These are phyloP conservation scores for Toxoplasma gondii DNA, from an alignment of 169 alveolate species.

Conservation along the genomic window DNA sequence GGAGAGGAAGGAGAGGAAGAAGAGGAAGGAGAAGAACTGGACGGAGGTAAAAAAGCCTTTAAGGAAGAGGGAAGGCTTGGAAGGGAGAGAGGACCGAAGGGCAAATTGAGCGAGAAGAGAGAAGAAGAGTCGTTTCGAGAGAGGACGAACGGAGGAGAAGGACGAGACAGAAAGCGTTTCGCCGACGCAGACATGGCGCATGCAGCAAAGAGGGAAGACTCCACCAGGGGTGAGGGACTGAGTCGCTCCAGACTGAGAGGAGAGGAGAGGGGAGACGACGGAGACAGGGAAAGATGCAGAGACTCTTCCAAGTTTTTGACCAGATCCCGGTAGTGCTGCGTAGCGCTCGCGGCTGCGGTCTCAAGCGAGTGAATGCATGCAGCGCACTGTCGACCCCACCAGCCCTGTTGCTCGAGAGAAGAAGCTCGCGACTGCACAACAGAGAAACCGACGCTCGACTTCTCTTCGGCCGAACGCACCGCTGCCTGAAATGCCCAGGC, in stretches of 20 bases:
- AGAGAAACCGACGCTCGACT: conserved; percentile 37
- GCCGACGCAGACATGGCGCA: conserved; percentile 25
- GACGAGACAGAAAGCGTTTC: conserved; percentile 12
- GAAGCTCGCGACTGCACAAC: conserved; percentile 35
- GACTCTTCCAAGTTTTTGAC: not conserved
- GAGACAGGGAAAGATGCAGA: not conserved
- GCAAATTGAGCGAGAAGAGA: not conserved
- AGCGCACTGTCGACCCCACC: conserved; percentile 22
- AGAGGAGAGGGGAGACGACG: not conserved
- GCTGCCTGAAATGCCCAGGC: conserved; percentile 52
- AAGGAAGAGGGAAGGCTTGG: not conserved
- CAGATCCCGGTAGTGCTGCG: conserved; percentile 28
- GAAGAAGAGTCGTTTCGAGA: not conserved
- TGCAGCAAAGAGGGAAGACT: conserved; percentile 36
- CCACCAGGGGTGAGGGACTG: not conserved
- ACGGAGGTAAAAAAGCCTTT: not conserved
- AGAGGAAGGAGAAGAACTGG: not conserved
- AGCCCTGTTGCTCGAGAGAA: conserved; percentile 37
- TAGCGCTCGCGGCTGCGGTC: not conserved
- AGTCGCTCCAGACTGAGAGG: not conserved
- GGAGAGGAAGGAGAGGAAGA: not conserved
- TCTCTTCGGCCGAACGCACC: conserved; percentile 53
- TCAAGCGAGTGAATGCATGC: conserved; percentile 14
- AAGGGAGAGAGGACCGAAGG: not conserved
- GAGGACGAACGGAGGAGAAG: not conserved